These are phyloP conservation scores for Aspergillus incahuasiensis DNA, from an alignment of 495 filamentous ascomycete species.

Conservation along the genomic window DNA sequence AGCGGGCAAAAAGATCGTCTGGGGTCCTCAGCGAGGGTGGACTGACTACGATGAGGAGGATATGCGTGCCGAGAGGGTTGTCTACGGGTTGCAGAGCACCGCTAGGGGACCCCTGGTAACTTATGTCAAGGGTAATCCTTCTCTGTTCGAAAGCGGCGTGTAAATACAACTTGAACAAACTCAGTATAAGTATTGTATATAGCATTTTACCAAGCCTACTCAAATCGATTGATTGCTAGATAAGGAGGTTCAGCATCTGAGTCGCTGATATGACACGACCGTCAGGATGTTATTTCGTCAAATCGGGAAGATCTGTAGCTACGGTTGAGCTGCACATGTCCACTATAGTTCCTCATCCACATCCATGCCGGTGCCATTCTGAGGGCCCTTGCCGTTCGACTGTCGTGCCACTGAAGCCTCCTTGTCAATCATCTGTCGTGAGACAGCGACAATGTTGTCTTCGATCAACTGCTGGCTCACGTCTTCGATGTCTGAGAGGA, in stretches of 20 bases:
- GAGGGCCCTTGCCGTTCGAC: constrained; percentile 45
- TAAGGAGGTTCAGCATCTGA: background rate
- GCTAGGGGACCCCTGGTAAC: background rate
- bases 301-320: constrained; percentile 1
- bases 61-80: background rate
- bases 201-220: background rate
- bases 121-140: background rate
- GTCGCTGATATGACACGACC: background rate
- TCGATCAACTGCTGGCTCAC: constrained; percentile 94
- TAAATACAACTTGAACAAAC: background rate
- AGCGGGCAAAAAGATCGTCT: constrained; percentile 52
- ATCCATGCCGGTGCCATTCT: constrained; percentile 55
- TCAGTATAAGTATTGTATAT: background rate
- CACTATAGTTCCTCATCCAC: constrained; percentile 55
- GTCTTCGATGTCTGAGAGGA: constrained; percentile 71
- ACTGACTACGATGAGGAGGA: constrained; percentile 32
- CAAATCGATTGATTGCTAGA: background rate
- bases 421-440: constrained; percentile 98
- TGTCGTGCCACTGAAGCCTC: constrained; percentile 70
- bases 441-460: constrained; percentile 96
- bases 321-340: background rate
- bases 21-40: constrained; percentile 72
- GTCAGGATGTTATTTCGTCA: constrained; percentile 1
- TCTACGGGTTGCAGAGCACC: constrained; percentile 11
- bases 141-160: background rate